phyloP scores from a whole-genome alignment of 129 eudicot genomes.

The Tagetes erecta region DNA sequence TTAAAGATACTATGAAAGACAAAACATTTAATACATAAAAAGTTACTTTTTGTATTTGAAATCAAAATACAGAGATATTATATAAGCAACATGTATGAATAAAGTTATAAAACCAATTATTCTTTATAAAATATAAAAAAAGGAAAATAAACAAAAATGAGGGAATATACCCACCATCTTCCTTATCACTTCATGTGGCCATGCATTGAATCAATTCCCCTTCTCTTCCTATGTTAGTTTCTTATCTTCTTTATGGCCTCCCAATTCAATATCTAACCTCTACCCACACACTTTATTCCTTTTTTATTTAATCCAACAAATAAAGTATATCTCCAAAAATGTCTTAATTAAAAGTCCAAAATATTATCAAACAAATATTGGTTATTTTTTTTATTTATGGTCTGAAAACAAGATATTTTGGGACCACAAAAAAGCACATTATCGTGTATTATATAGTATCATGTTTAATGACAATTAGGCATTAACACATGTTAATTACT shows the following conservation, averaged over 20 bases:
- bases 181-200: conserved; percentile 47
- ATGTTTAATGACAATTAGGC: not conserved
- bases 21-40: too few relatives aligned
- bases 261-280: conserved; percentile 40
- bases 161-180: conserved; percentile 34
- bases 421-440: not conserved
- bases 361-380: conserved; percentile 2
- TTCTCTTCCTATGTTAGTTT: conserved; percentile 27
- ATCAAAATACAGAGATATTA: too few relatives aligned
- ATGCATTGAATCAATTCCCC: conserved; percentile 23
- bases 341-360: not conserved
- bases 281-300: conserved; percentile 34
- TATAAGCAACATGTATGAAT: too few relatives aligned
- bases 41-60: too few relatives aligned
- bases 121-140: not conserved
- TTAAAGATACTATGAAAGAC: too few relatives aligned
- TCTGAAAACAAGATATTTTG: not conserved
- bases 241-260: conserved; percentile 44
- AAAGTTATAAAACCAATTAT: too few relatives aligned
- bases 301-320: conserved; percentile 23
- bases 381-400: conserved; percentile 15
- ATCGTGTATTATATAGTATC: not conserved
- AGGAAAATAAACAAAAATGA: conserved; percentile 1
- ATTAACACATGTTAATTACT: not conserved
- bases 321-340: not conserved